Conservation (phyloP, 495 filamentous ascomycete genomes). For the Penicillium coffeae region DNA sequence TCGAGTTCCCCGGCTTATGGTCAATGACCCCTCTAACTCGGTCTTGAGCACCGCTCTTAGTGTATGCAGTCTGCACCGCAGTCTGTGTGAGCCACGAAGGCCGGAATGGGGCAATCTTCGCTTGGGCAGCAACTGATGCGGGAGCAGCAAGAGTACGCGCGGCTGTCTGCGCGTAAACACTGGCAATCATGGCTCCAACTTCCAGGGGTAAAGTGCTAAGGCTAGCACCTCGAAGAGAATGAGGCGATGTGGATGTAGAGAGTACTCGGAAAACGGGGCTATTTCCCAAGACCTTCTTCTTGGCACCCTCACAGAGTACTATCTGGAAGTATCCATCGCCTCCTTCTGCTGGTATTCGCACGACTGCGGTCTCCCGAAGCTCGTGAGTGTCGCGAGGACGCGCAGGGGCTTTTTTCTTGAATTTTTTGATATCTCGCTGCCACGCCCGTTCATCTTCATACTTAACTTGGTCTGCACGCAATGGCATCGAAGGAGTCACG, state of each 20-base stretch:
- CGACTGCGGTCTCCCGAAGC: conserved; percentile 56
- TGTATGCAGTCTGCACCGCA: conserved; percentile 40
- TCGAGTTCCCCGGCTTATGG: no score
- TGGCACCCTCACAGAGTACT: conserved; percentile 51
- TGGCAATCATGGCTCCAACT: conserved; percentile 54
- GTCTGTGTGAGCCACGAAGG: conserved; percentile 42
- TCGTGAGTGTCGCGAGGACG: conserved; percentile 44
- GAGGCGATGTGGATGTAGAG: conserved; percentile 55
- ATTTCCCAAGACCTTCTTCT: conserved; percentile 54
- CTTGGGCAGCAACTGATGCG: conserved; percentile 36
- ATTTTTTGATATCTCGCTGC: conserved; percentile 62
- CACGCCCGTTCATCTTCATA: conserved; percentile 56
- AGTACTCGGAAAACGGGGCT: conserved; percentile 64
- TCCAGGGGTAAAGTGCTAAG: conserved; percentile 62
- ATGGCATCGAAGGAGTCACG: conserved; percentile 54
- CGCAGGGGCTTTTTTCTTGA: conserved; percentile 45
- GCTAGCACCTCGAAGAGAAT: conserved; percentile 59
- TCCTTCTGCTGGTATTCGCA: conserved; percentile 58
- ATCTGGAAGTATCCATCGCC: conserved; percentile 65
- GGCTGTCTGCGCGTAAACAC: conserved; percentile 48
- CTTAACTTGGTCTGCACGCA: conserved; percentile 40
- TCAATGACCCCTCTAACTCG: conserved; percentile 26
- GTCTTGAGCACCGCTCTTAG: conserved; percentile 32
- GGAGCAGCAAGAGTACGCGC: conserved; percentile 48
- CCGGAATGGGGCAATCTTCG: conserved; percentile 28